These are phyloP conservation scores for Arabidopsis hybrid DNA, from an alignment of 441 rosid species.

Conservation along the genomic window DNA sequence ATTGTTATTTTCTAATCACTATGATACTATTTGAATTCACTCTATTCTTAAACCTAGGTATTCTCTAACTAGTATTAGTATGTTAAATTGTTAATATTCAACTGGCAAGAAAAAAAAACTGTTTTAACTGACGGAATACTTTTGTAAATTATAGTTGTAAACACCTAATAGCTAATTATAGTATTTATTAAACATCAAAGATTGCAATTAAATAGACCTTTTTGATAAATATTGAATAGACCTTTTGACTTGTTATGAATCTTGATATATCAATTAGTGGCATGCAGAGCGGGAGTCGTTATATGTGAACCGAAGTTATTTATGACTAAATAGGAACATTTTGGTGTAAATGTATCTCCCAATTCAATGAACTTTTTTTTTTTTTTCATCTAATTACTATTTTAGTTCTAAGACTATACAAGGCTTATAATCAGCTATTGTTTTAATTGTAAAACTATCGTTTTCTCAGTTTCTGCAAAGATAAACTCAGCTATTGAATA, in stretches of 20 bases:
- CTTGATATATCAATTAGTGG: conserved; percentile 44
- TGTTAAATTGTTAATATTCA: neutral
- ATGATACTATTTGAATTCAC: neutral
- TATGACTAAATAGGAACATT: neutral
- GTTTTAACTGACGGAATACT: neutral
- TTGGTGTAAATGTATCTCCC: conserved; percentile 13
- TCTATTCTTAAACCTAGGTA: neutral
- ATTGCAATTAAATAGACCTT: too few relatives aligned
- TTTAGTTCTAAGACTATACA: neutral
- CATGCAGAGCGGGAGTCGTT: conserved; percentile 37
- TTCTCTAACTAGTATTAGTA: neutral
- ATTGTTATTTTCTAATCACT: too few relatives aligned
- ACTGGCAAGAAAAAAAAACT: neutral
- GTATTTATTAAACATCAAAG: too few relatives aligned
- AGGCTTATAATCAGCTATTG: neutral
- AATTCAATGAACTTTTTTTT: neutral
- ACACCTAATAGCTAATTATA: neutral
- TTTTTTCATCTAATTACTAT: too few relatives aligned
- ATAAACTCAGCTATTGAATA: neutral
- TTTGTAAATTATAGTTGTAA: neutral
- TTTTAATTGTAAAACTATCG: conserved; percentile 6
- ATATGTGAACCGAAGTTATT: conserved; percentile 34
- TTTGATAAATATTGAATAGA: neutral
- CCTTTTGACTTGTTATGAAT: conserved; percentile 8
- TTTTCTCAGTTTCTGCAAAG: neutral